Percentiles rank a stretch among this genome's conserved stretches.
Conservation (phyloP, 345 rosid genomes). For the Corchorus olitorius region DNA sequence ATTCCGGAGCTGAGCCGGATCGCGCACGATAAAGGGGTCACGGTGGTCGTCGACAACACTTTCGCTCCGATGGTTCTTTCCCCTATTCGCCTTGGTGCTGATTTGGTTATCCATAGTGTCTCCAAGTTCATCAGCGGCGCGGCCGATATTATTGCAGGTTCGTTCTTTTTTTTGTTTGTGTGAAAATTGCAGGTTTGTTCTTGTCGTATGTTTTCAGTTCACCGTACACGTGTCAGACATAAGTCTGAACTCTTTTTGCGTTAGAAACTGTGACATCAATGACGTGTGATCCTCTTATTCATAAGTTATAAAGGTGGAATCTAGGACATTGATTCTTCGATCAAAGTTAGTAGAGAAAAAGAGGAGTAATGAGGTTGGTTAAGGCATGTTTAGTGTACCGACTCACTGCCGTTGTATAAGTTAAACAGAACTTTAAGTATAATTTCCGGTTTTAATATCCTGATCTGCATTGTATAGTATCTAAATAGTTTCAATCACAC, state of each 20-base stretch:
- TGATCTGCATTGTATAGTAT: too few species aligned
- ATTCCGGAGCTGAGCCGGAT: constrained; percentile 77
- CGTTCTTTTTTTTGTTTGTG: too few species aligned
- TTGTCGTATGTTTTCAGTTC: not conserved
- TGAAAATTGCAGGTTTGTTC: constrained; percentile 80
- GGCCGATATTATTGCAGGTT: constrained; percentile 95
- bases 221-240: constrained; percentile 33
- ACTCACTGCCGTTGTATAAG: too few species aligned
- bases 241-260: not conserved
- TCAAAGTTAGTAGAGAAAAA: too few species aligned
- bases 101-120: constrained; percentile 88
- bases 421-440: too few species aligned
- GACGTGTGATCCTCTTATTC: not conserved
- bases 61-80: constrained; percentile 91
- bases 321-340: not conserved
- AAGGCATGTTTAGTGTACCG: too few species aligned
- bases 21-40: constrained; percentile 78
- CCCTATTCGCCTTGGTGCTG: constrained; percentile 91
- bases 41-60: constrained; percentile 88
- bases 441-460: too few species aligned
- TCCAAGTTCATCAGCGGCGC: constrained; percentile 97
- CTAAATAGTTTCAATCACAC: too few species aligned
- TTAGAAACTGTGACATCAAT: not conserved
- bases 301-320: not conserved
- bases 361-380: too few species aligned